Percentiles rank a stretch among this genome's conserved stretches.
Evolutionary conservation across 148 eudicot species (phyloP).

Genomic region (Talinum fruticosum): DNA sequence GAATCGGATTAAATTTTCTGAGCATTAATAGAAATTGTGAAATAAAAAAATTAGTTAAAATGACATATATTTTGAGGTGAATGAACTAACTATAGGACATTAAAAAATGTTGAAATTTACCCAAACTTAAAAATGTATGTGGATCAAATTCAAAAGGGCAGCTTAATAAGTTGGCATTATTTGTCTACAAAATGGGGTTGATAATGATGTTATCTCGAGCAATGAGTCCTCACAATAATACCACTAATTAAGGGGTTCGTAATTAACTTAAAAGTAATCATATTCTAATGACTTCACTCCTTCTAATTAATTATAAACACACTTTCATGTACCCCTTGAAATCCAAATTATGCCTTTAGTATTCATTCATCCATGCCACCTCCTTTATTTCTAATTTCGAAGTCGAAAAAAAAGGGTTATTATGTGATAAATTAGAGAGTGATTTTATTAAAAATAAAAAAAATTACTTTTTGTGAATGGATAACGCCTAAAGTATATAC

Average conservation of each 20-base stretch:
- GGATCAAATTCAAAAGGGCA: too few species aligned
- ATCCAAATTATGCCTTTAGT: neutral
- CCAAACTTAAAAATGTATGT: neutral
- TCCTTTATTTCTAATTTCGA: neutral
- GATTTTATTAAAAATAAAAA: neutral
- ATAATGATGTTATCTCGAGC: conserved; percentile 27
- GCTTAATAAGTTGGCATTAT: neutral
- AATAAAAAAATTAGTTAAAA: too few species aligned
- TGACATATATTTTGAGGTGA: too few species aligned
- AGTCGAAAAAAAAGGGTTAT: neutral
- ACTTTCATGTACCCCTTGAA: neutral
- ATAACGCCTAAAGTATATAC: conserved; percentile 21
- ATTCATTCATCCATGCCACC: neutral
- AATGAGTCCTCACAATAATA: conserved; percentile 12
- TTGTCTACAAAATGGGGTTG: conserved; percentile 1
- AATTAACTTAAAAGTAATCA: conserved; percentile 6
- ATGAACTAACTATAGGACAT: too few species aligned
- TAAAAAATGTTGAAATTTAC: too few species aligned
- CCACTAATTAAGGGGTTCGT: neutral
- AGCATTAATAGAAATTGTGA: too few species aligned
- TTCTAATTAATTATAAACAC: neutral
- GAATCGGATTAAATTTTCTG: too few species aligned
- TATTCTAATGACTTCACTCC: neutral
- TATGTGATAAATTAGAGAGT: neutral
- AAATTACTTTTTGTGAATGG: neutral